phyloP scores from a whole-genome alignment of 495 filamentous ascomycete species.

The Hypomontagnella submonticulosa region DNA sequence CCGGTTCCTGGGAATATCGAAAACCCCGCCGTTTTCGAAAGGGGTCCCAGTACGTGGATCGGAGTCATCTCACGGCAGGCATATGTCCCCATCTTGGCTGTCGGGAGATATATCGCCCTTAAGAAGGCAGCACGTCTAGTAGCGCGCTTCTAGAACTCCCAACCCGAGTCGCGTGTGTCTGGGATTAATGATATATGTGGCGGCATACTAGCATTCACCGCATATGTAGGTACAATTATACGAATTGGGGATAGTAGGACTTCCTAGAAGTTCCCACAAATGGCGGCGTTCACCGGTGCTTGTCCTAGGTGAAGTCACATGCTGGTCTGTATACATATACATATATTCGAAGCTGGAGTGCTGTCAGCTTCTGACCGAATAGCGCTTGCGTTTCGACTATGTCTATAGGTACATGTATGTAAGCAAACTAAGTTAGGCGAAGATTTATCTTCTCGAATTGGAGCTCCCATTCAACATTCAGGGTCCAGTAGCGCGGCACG shows the following conservation, averaged over 20 bases:
- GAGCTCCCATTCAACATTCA: slow-evolving; percentile 10
- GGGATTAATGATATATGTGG: slow-evolving; percentile 19
- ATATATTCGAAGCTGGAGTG: no score
- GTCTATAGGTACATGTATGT: not conserved
- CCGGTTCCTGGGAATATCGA: slow-evolving; percentile 21
- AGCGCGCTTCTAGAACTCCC: slow-evolving; percentile 18
- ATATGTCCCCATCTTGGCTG: slow-evolving; percentile 21
- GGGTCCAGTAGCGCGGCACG: slow-evolving; percentile 10
- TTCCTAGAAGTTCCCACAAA: not conserved
- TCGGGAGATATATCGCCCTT: slow-evolving; percentile 49
- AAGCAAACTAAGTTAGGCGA: no score
- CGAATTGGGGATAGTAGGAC: slow-evolving; percentile 4
- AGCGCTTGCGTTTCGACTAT: not conserved
- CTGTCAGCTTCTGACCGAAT: not conserved
- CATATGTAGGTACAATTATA: slow-evolving; percentile 4
- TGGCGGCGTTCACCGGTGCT: slow-evolving; percentile 1
- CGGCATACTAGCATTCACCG: slow-evolving; percentile 1
- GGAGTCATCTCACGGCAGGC: slow-evolving; percentile 45
- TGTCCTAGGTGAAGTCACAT: slow-evolving; percentile 5
- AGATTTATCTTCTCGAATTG: no score
- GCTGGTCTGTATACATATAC: not conserved
- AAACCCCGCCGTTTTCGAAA: slow-evolving; percentile 45
- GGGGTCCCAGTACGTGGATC: slow-evolving; percentile 38
- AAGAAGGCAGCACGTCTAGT: slow-evolving; percentile 9
- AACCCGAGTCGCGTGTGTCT: slow-evolving; percentile 12